Conservation (phyloP, 2,329 filamentous ascomycete genomes). For the Trichoderma endophyticum region DNA sequence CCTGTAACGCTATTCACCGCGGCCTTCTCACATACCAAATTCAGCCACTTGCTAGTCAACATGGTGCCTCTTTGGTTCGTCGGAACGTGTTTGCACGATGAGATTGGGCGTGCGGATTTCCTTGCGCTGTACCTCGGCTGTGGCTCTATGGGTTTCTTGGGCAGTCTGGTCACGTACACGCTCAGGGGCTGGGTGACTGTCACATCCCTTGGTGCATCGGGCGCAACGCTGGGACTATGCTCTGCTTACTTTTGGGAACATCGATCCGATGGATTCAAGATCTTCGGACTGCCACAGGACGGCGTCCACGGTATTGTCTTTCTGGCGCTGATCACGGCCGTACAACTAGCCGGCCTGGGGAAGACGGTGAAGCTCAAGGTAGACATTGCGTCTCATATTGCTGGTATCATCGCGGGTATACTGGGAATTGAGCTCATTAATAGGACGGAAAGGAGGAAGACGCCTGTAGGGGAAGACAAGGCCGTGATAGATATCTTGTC, state of each 20-base stretch:
- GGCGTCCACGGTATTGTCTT: slow-evolving; percentile 55
- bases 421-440: slow-evolving; percentile 37
- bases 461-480: slow-evolving; percentile 14
- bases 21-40: slow-evolving; percentile 65
- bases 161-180: slow-evolving; percentile 52
- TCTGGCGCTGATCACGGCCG: slow-evolving; percentile 47
- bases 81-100: slow-evolving; percentile 65
- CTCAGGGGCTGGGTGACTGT: slow-evolving; percentile 43
- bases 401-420: slow-evolving; percentile 48
- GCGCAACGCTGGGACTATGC: slow-evolving; percentile 58
- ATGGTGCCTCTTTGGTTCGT: slow-evolving; percentile 64
- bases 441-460: slow-evolving; percentile 20
- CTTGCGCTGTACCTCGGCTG: slow-evolving; percentile 62
- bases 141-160: slow-evolving; percentile 57
- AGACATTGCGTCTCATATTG: slow-evolving; percentile 53
- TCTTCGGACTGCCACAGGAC: slow-evolving; percentile 56
- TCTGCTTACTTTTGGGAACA: slow-evolving; percentile 62
- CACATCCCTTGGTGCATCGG: slow-evolving; percentile 65
- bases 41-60: slow-evolving; percentile 61
- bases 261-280: slow-evolving; percentile 52
- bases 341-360: slow-evolving; percentile 49
- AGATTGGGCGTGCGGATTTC: slow-evolving; percentile 66
- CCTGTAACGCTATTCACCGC: slow-evolving; percentile 60
- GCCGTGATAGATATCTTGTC: slow-evolving; percentile 21
- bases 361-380: slow-evolving; percentile 41